These are phyloP conservation scores for Podaxis sp. DNA, from an alignment of 768 basidiomycete genomes.

Conservation along the genomic window DNA sequence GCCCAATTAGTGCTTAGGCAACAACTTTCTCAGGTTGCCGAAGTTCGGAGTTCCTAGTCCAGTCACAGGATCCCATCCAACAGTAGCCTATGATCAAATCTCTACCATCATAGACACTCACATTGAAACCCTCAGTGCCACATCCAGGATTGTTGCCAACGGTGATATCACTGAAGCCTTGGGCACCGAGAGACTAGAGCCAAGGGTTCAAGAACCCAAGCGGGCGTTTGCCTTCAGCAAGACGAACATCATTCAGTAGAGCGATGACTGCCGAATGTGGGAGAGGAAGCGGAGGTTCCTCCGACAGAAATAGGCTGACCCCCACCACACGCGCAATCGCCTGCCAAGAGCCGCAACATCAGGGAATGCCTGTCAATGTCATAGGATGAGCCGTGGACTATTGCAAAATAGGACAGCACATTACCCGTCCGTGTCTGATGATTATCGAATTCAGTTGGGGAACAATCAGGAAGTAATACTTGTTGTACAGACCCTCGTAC, in stretches of 20 bases:
- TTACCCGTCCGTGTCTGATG: slow-evolving; percentile 49
- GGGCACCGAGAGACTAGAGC: slow-evolving; percentile 38
- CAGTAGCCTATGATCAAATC: slow-evolving; percentile 27
- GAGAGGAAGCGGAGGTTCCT: slow-evolving; percentile 65
- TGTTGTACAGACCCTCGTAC: slow-evolving; percentile 58
- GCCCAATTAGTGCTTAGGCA: slow-evolving; percentile 9
- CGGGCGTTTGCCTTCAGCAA: slow-evolving; percentile 33
- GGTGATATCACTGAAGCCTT: slow-evolving; percentile 55
- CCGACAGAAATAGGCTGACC: slow-evolving; percentile 36
- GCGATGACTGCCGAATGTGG: slow-evolving; percentile 61
- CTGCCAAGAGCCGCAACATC: slow-evolving; percentile 62
- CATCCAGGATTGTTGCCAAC: slow-evolving; percentile 54
- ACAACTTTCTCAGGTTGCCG: slow-evolving; percentile 37
- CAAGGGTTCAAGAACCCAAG: slow-evolving; percentile 70
- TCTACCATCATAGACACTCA: slow-evolving; percentile 25
- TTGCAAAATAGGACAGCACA: neutral
- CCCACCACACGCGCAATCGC: slow-evolving; percentile 43
- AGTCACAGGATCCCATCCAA: slow-evolving; percentile 59
- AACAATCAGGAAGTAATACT: slow-evolving; percentile 23
- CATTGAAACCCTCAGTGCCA: slow-evolving; percentile 63
- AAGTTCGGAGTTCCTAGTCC: slow-evolving; percentile 65
- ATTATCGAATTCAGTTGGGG: neutral
- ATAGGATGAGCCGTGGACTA: neutral
- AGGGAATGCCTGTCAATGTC: slow-evolving; percentile 42
- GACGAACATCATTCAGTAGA: slow-evolving; percentile 60